Evolutionary conservation across 176 grass and related monocot genomes (phyloP), one percentile per base, ranked within the genome.

Genomic region (Carex pumila): DNA sequence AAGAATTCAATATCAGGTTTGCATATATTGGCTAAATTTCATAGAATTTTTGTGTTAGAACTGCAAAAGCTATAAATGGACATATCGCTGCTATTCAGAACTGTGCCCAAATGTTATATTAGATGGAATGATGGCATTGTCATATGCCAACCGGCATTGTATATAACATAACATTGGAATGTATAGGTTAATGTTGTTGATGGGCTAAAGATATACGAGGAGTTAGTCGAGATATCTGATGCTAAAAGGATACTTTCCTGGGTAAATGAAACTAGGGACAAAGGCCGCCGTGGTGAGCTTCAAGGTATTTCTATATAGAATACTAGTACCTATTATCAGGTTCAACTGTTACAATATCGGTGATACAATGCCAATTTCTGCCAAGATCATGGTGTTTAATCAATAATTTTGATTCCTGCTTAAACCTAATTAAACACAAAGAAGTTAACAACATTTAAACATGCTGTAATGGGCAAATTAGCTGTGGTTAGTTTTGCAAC

Each of bases 141-240:
- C 13, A 5, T 69, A 52, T 69, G 15, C 15, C 29, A n/a, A 71
- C 32, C 1, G 34, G 14, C 29, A 65, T 61, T 66, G 61, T 62
- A 55, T 71, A 34, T 54, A 45, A 31, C 47, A 77, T 77, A 77
- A 77, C 47, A 55, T 77, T 56, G 43, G 30, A 34, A 73, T 76
- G 66, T 86, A 56, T 66, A 97, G 96, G 88, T 92, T 67, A 95
- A 99, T 90, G 79, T 86, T 79, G 87, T 95, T 84, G 96, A 99
- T 87, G 96, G 96, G 39, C 93, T 99, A 58, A 99, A 95, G 70
- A 79, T 99, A 39, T 99, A 93, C 85, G 93, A 95, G 75, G 93
- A 89, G 8, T 86, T 93, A 63, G 81, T 99, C 56, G 89, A 90
- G 81, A 74, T 50, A 31, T 67, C 1, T 5, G 89, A 99, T 61